Evolutionary conservation across 306 rosid genomes (phyloP).

Genomic region (Quercus mongolica): DNA sequence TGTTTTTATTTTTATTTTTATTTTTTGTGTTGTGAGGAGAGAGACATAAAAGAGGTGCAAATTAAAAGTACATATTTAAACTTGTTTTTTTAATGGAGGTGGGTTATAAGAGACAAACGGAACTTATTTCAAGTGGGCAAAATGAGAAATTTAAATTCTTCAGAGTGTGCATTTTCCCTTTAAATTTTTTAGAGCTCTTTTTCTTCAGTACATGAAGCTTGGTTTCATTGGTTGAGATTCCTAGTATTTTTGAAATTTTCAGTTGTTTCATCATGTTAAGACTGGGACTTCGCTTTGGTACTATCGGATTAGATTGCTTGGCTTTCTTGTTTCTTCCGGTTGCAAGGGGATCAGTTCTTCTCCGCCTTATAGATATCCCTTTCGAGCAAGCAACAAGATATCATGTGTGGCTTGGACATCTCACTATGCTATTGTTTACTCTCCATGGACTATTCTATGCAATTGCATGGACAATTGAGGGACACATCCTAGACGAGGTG

Average conservation of each 20-base stretch:
- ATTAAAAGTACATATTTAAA: too few species aligned
- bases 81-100: too few species aligned
- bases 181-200: neutral
- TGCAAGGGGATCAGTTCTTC: constrained; percentile 90
- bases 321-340: constrained; percentile 82
- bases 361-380: constrained; percentile 73
- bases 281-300: constrained; percentile 64
- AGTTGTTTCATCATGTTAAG: constrained; percentile 46
- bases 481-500: constrained; percentile 50
- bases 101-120: too few species aligned
- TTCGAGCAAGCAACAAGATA: constrained; percentile 85
- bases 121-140: too few species aligned
- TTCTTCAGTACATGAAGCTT: neutral
- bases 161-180: neutral
- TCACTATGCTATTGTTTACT: constrained; percentile 83
- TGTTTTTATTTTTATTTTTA: too few species aligned
- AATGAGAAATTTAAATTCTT: neutral
- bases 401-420: constrained; percentile 97
- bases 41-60: too few species aligned
- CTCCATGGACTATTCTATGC: constrained; percentile 71
- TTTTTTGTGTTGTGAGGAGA: too few species aligned
- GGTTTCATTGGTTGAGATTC: constrained; percentile 17
- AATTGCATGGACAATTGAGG: constrained; percentile 60
- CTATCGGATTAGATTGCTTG: constrained; percentile 58
- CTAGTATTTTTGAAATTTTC: constrained; percentile 25